phyloP scores from a whole-genome alignment of 176 grass and related monocot genomes.

The Ampelocalamus luodianensis region DNA sequence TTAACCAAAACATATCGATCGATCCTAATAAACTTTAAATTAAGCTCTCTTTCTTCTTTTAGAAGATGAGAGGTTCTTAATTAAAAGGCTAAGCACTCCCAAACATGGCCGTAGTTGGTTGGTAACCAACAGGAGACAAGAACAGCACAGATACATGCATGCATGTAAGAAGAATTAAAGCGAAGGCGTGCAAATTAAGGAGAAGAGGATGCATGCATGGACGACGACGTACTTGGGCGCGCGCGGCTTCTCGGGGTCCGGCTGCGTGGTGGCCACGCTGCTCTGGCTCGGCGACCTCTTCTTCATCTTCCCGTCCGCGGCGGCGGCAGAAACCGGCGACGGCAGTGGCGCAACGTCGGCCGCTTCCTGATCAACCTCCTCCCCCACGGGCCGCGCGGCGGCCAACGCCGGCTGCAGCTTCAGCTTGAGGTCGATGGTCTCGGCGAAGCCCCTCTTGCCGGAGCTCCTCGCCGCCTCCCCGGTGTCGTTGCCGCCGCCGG shows the following conservation, averaged over 20 bases:
- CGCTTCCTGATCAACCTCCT: background rate
- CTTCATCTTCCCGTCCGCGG: conserved; percentile 45
- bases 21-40: background rate
- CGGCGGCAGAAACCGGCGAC: background rate
- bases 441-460: conserved; percentile 79
- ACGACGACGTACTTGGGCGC: conserved; percentile 71
- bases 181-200: background rate
- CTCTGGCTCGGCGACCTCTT: conserved; percentile 54
- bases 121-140: background rate
- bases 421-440: conserved; percentile 95
- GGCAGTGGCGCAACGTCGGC: background rate
- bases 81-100: background rate
- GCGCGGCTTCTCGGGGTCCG: conserved; percentile 76
- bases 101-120: too few species aligned
- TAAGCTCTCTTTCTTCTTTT: background rate
- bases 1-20: background rate
- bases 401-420: conserved; percentile 60
- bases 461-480: conserved; percentile 41
- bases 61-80: background rate
- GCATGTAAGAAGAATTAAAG: background rate
- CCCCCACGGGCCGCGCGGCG: background rate
- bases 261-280: conserved; percentile 49
- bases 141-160: background rate
- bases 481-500: conserved; percentile 40
- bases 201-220: background rate